phyloP scores from a whole-genome alignment of 495 filamentous ascomycete genomes.

The Talaromyces wortmannii region DNA sequence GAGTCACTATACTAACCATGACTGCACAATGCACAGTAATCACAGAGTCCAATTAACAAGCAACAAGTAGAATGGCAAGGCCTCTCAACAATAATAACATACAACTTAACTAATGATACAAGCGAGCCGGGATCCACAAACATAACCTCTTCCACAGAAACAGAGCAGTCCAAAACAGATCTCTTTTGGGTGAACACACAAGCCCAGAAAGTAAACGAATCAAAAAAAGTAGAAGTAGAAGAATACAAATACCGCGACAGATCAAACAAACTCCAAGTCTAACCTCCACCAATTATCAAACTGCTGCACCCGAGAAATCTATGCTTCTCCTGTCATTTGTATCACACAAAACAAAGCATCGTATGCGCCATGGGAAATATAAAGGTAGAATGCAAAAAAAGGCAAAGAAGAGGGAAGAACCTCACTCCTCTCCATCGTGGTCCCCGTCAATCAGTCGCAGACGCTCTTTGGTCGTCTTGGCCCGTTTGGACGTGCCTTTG shows the following conservation, averaged over 20 bases:
- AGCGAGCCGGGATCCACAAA: neutral
- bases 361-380: neutral
- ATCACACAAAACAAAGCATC: neutral
- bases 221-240: neutral
- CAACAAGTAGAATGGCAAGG: no score
- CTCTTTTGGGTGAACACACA: neutral
- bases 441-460: constrained; percentile 82
- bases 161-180: neutral
- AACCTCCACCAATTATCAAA: neutral
- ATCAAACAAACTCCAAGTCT: neutral
- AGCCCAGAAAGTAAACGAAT: neutral
- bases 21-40: no score
- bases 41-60: no score
- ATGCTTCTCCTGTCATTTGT: neutral
- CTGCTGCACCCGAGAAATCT: neutral
- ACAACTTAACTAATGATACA: neutral
- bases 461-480: constrained; percentile 84
- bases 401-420: no score
- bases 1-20: neutral
- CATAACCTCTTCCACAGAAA: neutral
- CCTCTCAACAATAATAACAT: neutral
- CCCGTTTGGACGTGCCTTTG: constrained; percentile 66
- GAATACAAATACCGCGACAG: neutral
- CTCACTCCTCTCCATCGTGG: constrained; percentile 21
- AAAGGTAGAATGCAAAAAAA: no score